A percentile compares a stretch with the other conserved stretches of the same genome.
Evolutionary conservation across 1,139 yeast species (phyloP).

Genomic region (Yamadazyma sp.): DNA sequence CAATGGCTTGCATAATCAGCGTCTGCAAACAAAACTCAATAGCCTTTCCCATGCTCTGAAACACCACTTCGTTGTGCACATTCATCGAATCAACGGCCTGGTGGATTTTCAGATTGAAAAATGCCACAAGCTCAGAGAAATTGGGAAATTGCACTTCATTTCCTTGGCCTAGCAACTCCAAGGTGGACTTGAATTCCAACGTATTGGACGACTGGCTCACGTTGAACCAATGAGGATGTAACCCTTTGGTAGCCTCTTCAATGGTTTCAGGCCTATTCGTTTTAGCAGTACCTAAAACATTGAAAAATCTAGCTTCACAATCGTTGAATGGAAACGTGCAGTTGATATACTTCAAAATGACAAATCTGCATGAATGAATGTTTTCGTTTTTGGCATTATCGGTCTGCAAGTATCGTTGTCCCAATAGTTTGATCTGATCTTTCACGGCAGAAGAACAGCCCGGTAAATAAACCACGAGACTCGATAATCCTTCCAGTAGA

Average conservation of each 20-base stretch:
- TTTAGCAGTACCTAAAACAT: constrained; percentile 62
- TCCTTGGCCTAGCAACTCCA: constrained; percentile 41
- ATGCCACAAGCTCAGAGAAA: constrained; percentile 32
- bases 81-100: constrained; percentile 12
- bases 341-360: constrained; percentile 66
- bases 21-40: constrained; percentile 52
- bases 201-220: constrained; percentile 44
- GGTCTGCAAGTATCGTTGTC: constrained; percentile 37
- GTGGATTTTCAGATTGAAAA: constrained; percentile 27
- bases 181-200: constrained; percentile 40
- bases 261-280: constrained; percentile 66
- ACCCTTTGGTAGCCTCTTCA: constrained; percentile 81
- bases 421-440: constrained; percentile 40
- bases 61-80: constrained; percentile 21
- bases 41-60: constrained; percentile 37
- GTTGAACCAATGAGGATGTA: constrained; percentile 74
- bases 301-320: constrained; percentile 64
- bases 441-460: constrained; percentile 40
- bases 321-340: constrained; percentile 68
- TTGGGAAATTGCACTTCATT: constrained; percentile 43
- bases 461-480: constrained; percentile 52
- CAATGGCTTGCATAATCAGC: constrained; percentile 63
- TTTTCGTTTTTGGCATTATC: constrained; percentile 22
- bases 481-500: constrained; percentile 71
- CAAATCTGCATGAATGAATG: constrained; percentile 49